phyloP scores from a whole-genome alignment of 306 rosid genomes.

The Psophocarpus tetragonolobus region DNA sequence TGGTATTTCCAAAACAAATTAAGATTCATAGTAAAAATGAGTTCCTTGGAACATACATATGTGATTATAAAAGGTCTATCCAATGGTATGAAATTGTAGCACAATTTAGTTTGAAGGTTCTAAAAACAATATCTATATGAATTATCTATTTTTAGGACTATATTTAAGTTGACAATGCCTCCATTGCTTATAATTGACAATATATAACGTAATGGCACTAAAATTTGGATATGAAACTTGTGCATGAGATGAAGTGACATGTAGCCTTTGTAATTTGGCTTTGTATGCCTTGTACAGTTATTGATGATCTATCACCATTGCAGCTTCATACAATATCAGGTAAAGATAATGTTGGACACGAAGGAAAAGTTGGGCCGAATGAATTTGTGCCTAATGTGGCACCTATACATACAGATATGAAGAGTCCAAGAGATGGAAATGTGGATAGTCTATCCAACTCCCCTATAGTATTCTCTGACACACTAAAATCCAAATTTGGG shows the following conservation, averaged over 20 bases:
- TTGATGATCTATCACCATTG: conserved; percentile 26
- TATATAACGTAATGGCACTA: background rate
- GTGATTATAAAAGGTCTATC: background rate
- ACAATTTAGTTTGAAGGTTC: background rate
- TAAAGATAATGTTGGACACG: conserved; percentile 44
- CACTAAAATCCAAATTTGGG: conserved; percentile 57
- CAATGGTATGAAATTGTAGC: background rate
- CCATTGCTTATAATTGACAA: background rate
- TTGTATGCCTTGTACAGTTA: background rate
- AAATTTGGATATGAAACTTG: background rate
- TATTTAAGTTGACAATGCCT: background rate
- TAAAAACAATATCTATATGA: background rate
- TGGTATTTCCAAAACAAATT: background rate
- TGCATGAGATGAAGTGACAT: conserved; percentile 6
- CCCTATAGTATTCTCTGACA: conserved; percentile 58
- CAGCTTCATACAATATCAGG: conserved; percentile 73
- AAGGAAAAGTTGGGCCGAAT: conserved; percentile 42
- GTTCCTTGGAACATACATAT: background rate
- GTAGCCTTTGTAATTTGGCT: background rate
- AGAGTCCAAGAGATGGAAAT: conserved; percentile 44
- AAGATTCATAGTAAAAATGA: background rate
- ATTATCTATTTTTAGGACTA: background rate
- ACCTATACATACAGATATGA: conserved; percentile 43
- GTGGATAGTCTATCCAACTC: conserved; percentile 53
- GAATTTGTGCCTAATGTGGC: conserved; percentile 45